Base-by-base conservation (phyloP, 441 rosid species). In the Viola pubescens region DNA sequence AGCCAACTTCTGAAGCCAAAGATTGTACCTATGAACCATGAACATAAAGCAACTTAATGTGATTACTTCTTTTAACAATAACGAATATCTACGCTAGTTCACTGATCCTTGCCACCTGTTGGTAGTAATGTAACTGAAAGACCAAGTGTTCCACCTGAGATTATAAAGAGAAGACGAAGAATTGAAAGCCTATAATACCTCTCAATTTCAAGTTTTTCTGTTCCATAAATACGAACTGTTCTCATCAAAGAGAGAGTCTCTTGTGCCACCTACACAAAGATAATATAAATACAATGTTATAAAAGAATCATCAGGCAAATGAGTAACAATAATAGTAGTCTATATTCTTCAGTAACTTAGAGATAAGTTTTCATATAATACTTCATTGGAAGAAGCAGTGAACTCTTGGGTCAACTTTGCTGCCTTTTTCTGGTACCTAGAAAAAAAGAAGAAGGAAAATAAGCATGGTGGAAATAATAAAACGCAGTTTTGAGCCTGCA, bases 231-330 rank as follows among this genome's bases (percentile, higher is more conserved):
- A 60, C 97, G 92, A 56, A 92, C 92, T 56, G 97, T 92, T 82
- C 98, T 85, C 91, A 92, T 81, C 77, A 89, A 78, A 62, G 98
- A 92, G 65, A 89, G 77, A 61, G 98, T 86, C 89, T 92, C 98
- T 77, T 92, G 98, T 52, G 97, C 94, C 38, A 92, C 95, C 98
- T 92, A 71, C 62, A 61, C 49, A 49, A 69, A 47, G 58, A 67
- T 44, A 63, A 12, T 39, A 12, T 9, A 58, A 41, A 59, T 49
- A 57, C 56, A 57, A 52, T 26, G 2, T 46, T 26, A 54, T 41
- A 0, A 26, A 13, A 16, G 0, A 62, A 57, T 55, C 16, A 63
- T 55, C 50, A 56, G 45, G 65, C 4, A 4, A 46, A 46, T 8
- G n/a, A 4, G n/a, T 46, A 8, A 46, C n/a, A 48, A 57, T 56